Evolutionary conservation across 1,284 basidiomycete genomes (phyloP).

Genomic region (Ganoderma lucidum): DNA sequence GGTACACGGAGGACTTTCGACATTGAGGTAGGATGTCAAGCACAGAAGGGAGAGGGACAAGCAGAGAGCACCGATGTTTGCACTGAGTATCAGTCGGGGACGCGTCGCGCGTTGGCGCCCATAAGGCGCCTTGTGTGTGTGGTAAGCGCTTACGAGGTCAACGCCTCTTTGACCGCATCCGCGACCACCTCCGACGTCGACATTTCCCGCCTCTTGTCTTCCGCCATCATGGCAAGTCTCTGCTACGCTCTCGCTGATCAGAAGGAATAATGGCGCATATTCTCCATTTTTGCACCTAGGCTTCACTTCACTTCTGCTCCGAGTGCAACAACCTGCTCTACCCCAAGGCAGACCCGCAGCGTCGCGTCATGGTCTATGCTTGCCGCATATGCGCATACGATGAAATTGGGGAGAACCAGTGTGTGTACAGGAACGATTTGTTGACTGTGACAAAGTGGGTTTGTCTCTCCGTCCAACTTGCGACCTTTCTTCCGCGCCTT

Average conservation of each 20-base stretch:
- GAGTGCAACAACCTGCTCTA: slow-evolving; percentile 97
- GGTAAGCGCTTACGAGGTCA: neutral
- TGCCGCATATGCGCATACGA: slow-evolving; percentile 94
- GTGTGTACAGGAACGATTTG: slow-evolving; percentile 95
- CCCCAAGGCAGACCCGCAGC: slow-evolving; percentile 89
- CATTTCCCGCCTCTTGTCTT: too few species aligned
- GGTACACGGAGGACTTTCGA: slow-evolving; percentile 55
- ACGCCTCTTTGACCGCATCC: slow-evolving; percentile 1
- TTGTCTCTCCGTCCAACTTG: neutral
- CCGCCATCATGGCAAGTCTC: neutral
- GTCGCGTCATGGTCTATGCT: slow-evolving; percentile 89
- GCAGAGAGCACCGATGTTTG: neutral
- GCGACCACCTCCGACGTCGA: neutral
- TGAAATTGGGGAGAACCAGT: slow-evolving; percentile 87
- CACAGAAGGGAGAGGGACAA: neutral
- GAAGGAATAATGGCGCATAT: neutral
- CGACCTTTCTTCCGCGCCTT: neutral
- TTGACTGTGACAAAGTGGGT: slow-evolving; percentile 92
- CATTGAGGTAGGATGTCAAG: slow-evolving; percentile 36
- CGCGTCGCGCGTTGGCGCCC: neutral
- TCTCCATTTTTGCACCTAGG: slow-evolving; percentile 46
- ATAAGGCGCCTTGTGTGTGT: neutral
- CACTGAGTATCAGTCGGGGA: neutral
- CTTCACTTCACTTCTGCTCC: slow-evolving; percentile 86
- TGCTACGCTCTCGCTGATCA: too few species aligned